phyloP scores from a whole-genome alignment of 768 basidiomycete genomes.

The Tubosaeta sp. region DNA sequence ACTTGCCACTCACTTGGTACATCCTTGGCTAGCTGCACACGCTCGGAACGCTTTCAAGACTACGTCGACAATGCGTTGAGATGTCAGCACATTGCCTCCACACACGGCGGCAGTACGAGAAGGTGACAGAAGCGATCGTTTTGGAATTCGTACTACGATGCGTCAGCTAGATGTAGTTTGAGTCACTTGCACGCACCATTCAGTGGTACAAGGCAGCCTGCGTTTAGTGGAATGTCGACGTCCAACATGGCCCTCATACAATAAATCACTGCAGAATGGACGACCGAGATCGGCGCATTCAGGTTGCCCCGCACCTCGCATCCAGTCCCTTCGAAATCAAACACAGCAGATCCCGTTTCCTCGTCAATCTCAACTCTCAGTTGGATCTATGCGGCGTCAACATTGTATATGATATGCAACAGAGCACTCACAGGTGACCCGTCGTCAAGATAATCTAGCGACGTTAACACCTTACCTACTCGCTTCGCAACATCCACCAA shows the following conservation, averaged over 20 bases:
- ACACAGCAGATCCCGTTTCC: slow-evolving; percentile 65
- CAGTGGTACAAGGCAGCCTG: slow-evolving; percentile 87
- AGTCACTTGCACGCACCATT: slow-evolving; percentile 47
- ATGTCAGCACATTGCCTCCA: slow-evolving; percentile 88
- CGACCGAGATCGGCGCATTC: slow-evolving; percentile 82
- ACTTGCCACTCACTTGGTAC: slow-evolving; percentile 66
- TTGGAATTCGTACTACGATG: slow-evolving; percentile 66
- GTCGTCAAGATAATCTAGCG: slow-evolving; percentile 84
- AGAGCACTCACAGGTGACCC: slow-evolving; percentile 66
- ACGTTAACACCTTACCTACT: slow-evolving; percentile 60
- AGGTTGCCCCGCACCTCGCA: slow-evolving; percentile 82
- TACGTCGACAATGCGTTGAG: slow-evolving; percentile 92
- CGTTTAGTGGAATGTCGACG: slow-evolving; percentile 87
- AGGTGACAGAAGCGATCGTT: slow-evolving; percentile 74
- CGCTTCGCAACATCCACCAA: slow-evolving; percentile 71
- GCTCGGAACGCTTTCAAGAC: slow-evolving; percentile 91
- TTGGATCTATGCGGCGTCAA: slow-evolving; percentile 47
- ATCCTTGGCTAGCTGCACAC: slow-evolving; percentile 89
- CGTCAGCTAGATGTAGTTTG: not conserved
- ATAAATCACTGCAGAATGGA: slow-evolving; percentile 85
- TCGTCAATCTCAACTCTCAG: slow-evolving; percentile 77
- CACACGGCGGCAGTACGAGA: slow-evolving; percentile 87
- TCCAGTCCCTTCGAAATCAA: slow-evolving; percentile 85
- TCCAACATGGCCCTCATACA: slow-evolving; percentile 87
- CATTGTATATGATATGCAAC: not conserved